Conservation (phyloP, 2,329 filamentous ascomycete genomes). For the Aspergillus tamarii region DNA sequence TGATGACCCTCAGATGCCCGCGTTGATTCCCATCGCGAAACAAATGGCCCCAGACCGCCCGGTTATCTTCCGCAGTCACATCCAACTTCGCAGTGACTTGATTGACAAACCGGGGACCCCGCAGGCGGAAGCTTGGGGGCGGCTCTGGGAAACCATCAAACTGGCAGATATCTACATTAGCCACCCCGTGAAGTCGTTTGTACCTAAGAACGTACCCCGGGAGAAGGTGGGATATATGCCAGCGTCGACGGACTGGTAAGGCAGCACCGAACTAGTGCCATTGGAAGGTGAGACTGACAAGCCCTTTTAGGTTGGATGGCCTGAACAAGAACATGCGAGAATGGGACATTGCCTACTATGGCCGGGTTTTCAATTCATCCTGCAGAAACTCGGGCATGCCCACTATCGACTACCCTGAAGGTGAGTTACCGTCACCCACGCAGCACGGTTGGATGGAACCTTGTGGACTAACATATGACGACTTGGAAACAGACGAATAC, state of each 20-base stretch:
- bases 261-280: not conserved
- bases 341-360: constrained; percentile 74
- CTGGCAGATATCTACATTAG: constrained; percentile 78
- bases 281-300: constrained; percentile 4
- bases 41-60: constrained; percentile 70
- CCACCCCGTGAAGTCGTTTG: constrained; percentile 76
- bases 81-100: constrained; percentile 78
- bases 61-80: constrained; percentile 80
- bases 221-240: constrained; percentile 75
- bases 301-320: constrained; percentile 65
- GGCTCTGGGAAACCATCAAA: constrained; percentile 73
- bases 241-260: constrained; percentile 76
- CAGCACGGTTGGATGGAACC: not conserved
- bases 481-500: constrained; percentile 59
- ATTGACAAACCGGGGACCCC: constrained; percentile 65
- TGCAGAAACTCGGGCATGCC: constrained; percentile 59
- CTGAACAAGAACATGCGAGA: constrained; percentile 73
- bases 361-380: constrained; percentile 70
- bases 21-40: constrained; percentile 75
- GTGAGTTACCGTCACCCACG: constrained; percentile 19
- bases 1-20: constrained; percentile 84
- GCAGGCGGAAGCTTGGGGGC: constrained; percentile 74
- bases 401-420: constrained; percentile 43
- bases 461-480: not conserved
- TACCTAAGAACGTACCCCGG: constrained; percentile 68